These are phyloP conservation scores for Scedosporium minutisporum DNA, from an alignment of 2,329 filamentous ascomycete genomes.

Conservation along the genomic window DNA sequence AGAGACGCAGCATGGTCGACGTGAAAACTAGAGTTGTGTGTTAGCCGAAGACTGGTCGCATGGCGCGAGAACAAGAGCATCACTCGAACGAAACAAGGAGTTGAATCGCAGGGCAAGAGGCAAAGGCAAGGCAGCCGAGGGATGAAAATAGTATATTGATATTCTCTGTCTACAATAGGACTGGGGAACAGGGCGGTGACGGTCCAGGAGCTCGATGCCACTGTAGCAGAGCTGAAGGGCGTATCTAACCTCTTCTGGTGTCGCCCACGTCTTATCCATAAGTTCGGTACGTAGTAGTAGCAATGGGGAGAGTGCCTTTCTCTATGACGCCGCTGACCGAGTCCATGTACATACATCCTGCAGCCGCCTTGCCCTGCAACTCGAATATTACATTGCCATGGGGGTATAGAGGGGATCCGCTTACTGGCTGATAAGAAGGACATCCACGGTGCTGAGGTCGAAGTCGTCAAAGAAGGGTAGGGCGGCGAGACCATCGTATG, in stretches of 20 bases:
- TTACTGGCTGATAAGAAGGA: slow-evolving; percentile 99
- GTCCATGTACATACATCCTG: slow-evolving; percentile 1
- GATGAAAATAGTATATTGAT: not conserved
- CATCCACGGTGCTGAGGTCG: slow-evolving; percentile 91
- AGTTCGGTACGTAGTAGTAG: not conserved
- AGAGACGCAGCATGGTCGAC: slow-evolving; percentile 98
- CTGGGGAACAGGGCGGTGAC: not conserved
- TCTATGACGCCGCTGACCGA: not conserved
- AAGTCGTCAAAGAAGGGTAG: slow-evolving; percentile 98
- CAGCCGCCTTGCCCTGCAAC: slow-evolving; percentile 16
- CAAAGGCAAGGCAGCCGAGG: not conserved
- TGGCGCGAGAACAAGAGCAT: not conserved
- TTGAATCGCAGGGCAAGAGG: not conserved
- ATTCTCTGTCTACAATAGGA: slow-evolving; percentile 1
- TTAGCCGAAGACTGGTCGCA: not conserved
- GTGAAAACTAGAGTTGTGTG: slow-evolving; percentile 63
- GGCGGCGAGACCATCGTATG: slow-evolving; percentile 85
- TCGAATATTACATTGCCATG: slow-evolving; percentile 10
- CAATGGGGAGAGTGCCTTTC: not conserved
- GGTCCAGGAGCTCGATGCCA: not conserved
- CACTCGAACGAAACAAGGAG: not conserved
- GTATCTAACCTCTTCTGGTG: not conserved
- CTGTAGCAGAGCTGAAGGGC: not conserved
- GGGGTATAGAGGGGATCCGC: slow-evolving; percentile 28
- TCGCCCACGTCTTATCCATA: not conserved